Percentiles rank a stretch among this genome's conserved stretches.
phyloP scores from a whole-genome alignment of 2,329 filamentous ascomycete species.

The Knoxdaviesia proteae region DNA sequence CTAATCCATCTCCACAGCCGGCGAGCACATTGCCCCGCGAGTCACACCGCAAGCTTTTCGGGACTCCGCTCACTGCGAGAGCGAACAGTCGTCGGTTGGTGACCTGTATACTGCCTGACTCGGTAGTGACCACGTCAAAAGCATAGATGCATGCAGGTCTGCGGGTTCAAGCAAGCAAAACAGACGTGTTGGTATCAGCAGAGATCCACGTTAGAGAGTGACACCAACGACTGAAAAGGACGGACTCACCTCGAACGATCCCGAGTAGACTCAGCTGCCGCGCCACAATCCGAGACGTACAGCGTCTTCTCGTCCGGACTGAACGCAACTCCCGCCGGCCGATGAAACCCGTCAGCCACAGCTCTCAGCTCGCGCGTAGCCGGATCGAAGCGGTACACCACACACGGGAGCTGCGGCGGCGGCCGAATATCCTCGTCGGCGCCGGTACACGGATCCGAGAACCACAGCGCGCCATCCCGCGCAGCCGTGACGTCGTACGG shows the following conservation, averaged over 20 bases:
- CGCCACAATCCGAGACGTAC: conserved; percentile 20
- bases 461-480: conserved; percentile 23
- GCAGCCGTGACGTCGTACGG: conserved; percentile 25
- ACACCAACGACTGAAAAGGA: too few species aligned
- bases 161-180: conserved; percentile 12
- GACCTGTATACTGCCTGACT: too few species aligned
- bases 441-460: conserved; percentile 28
- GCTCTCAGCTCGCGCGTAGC: conserved; percentile 16
- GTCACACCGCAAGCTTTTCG: conserved; percentile 26
- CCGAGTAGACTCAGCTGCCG: too few species aligned
- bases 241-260: too few species aligned
- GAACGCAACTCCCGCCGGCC: conserved; percentile 24
- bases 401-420: conserved; percentile 19
- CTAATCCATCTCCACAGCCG: conserved; percentile 26
- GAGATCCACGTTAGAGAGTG: too few species aligned
- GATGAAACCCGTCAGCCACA: conserved; percentile 24
- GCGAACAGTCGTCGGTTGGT: conserved; percentile 27
- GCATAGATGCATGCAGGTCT: conserved; percentile 11
- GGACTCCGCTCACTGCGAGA: conserved; percentile 23
- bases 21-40: conserved; percentile 25
- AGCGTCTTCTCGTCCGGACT: conserved; percentile 21
- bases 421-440: conserved; percentile 23
- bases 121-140: conserved; percentile 11
- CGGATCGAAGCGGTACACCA: conserved; percentile 26
- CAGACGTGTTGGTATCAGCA: too few species aligned